Evolutionary conservation across 768 basidiomycete species (phyloP).

Genomic region (Glaciozyma antarctica): DNA sequence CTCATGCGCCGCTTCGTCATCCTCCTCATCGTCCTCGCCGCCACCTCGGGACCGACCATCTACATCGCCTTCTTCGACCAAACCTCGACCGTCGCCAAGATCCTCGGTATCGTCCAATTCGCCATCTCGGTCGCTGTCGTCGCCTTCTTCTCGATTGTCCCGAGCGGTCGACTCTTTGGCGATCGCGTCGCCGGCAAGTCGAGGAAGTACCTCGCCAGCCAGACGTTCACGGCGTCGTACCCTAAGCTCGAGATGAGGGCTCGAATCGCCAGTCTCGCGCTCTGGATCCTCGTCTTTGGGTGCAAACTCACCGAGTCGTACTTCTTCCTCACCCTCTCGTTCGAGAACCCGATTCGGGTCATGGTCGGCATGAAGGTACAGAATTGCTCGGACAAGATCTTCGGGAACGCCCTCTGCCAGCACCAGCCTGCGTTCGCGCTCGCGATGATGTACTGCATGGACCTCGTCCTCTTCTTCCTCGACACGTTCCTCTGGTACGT

Average conservation of each 20-base stretch:
- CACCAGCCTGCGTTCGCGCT: conserved; percentile 93
- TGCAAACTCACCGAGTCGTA: conserved; percentile 97
- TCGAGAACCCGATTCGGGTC: conserved; percentile 82
- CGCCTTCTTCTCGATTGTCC: conserved; percentile 78
- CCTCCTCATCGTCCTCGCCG: conserved; percentile 74
- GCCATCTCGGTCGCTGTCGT: conserved; percentile 81
- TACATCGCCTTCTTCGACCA: conserved; percentile 84
- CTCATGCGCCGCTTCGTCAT: conserved; percentile 83
- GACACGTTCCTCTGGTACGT: conserved; percentile 99
- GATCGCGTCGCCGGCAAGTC: conserved; percentile 92
- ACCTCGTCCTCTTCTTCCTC: conserved; percentile 90
- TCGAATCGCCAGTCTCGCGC: conserved; percentile 64
- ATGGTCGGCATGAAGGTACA: conserved; percentile 97
- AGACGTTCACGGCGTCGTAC: conserved; percentile 96
- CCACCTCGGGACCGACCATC: conserved; percentile 87
- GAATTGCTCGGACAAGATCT: conserved; percentile 74
- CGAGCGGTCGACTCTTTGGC: conserved; percentile 96
- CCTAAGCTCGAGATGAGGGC: conserved; percentile 55
- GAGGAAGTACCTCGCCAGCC: conserved; percentile 92
- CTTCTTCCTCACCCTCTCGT: conserved; percentile 93
- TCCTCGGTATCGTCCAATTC: conserved; percentile 93
- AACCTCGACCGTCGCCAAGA: conserved; percentile 57
- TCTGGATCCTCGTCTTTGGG: conserved; percentile 89
- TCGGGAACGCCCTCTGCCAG: conserved; percentile 70
- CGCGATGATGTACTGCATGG: conserved; percentile 98